These are phyloP conservation scores for Fusarium nurragi DNA, from an alignment of 2,329 filamentous ascomycete species.

Conservation along the genomic window DNA sequence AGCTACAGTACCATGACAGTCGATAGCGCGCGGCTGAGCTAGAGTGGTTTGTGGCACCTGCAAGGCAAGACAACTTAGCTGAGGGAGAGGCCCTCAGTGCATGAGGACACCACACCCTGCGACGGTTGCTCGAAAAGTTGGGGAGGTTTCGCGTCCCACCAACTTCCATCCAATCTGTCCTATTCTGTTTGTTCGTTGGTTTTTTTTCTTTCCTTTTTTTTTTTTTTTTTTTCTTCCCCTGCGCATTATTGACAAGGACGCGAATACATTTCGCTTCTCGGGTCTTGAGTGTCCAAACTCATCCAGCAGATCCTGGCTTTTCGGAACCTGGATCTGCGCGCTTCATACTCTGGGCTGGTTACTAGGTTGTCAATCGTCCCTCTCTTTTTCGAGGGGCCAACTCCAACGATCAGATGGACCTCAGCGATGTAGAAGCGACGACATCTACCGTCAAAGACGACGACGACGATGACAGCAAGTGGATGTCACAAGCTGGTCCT, in stretches of 20 bases:
- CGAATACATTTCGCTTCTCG: constrained; percentile 21
- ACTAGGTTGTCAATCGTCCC: constrained; percentile 16
- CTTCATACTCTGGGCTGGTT: constrained; percentile 28
- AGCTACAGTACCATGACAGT: constrained; percentile 25
- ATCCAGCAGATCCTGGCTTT: constrained; percentile 26
- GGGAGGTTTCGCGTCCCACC: constrained; percentile 19
- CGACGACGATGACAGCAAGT: constrained; percentile 5
- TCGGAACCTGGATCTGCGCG: constrained; percentile 28
- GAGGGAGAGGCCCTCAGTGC: constrained; percentile 18
- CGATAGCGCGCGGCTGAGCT: constrained; percentile 25
- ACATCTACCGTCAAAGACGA: constrained; percentile 36
- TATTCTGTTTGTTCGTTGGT: constrained; percentile 16
- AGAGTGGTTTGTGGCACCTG: constrained; percentile 36
- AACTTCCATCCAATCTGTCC: constrained; percentile 33
- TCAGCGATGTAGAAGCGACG: constrained; percentile 37
- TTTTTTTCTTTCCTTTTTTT: too few species aligned
- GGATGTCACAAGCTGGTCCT: constrained; percentile 16
- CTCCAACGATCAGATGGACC: constrained; percentile 41
- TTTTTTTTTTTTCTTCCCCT: constrained; percentile 3
- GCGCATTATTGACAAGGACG: neutral
- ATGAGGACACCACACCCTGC: constrained; percentile 31
- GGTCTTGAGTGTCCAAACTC: constrained; percentile 17
- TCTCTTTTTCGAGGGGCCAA: constrained; percentile 29
- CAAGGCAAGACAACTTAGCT: constrained; percentile 31
- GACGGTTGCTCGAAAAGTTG: constrained; percentile 14